Evolutionary conservation across 805 yeast genomes (phyloP).

Genomic region (Candida ulmi): DNA sequence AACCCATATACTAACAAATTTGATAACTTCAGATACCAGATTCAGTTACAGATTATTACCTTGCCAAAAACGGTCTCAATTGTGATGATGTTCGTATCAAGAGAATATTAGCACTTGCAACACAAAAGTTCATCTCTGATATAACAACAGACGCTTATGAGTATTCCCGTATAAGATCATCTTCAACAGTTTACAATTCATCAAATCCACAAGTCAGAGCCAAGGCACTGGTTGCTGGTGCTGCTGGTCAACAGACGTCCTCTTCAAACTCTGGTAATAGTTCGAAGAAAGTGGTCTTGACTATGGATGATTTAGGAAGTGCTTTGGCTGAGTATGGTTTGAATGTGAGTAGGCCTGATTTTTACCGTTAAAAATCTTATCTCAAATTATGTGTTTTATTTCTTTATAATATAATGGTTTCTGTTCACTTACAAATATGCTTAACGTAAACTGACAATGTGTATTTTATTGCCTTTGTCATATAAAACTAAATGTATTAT

Average conservation of each 20-base stretch:
- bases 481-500: no score
- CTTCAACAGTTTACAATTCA: constrained; percentile 79
- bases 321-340: constrained; percentile 92
- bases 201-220: constrained; percentile 84
- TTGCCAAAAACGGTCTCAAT: constrained; percentile 79
- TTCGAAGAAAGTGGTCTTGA: constrained; percentile 76
- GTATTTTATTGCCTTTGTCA: no score
- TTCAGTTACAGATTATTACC: constrained; percentile 89
- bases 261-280: constrained; percentile 32
- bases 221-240: constrained; percentile 67
- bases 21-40: constrained; percentile 71
- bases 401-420: constrained; percentile 3
- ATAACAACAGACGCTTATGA: constrained; percentile 96
- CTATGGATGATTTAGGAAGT: constrained; percentile 89
- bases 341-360: constrained; percentile 87
- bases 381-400: no score
- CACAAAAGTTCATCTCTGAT: constrained; percentile 92
- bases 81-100: constrained; percentile 65
- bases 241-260: constrained; percentile 33
- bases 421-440: no score
- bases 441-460: no score
- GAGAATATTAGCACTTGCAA: constrained; percentile 85
- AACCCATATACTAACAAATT: no score
- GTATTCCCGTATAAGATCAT: constrained; percentile 86
- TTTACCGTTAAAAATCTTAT: constrained; percentile 68